Base-by-base conservation (phyloP, 306 rosid species). In the Vigna nakashimae region DNA sequence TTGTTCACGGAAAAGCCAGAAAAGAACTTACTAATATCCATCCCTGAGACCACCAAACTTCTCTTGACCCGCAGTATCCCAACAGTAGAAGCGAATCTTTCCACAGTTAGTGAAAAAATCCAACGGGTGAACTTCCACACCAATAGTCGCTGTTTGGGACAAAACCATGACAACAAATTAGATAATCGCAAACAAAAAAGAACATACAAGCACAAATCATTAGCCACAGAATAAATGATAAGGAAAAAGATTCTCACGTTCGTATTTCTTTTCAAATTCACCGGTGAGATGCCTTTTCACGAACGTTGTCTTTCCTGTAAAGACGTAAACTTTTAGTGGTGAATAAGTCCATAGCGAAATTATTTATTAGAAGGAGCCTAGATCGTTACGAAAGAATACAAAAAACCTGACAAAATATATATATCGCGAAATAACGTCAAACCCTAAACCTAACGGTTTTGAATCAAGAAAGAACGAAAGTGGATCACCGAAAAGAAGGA, bases 21-120 rank as follows among this genome's bases (percentile, higher is more conserved):
- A 11, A 55, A 20, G 3, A 5, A 49, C 91, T 80, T 45, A 87
- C 96, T 90, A 91, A 32, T 91, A 91, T 60, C 90, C 96, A 80
- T 91, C 96, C 82, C 96, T 73, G 2, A 91, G 93, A 18, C 96
- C 96, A 43, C 96, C 96, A 52, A 91, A 91, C 65, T 89, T 91
- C 76, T 89, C 96, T 78, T 91, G 96, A 0, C 96, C 96, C 1
- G 96, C 96, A 2, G 93, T 91, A 72, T 91, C 94, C 97, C 97
- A 91, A 82, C 97, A 91, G 69, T 89, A 88, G 80, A 91, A 91
- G 0, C 97, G 87, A 71, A 91, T 82, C 50, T 89, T 88, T 15
- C 94, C 97, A 57, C 94, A 91, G 86, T 89, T 91, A 0, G 94
- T 91, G 83, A 88, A 89, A 12, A 91, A 91, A 71, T 91, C 97